Evolutionary conservation across 2,329 filamentous ascomycete species (phyloP).

Genomic region (Colletotrichum coccodes): DNA sequence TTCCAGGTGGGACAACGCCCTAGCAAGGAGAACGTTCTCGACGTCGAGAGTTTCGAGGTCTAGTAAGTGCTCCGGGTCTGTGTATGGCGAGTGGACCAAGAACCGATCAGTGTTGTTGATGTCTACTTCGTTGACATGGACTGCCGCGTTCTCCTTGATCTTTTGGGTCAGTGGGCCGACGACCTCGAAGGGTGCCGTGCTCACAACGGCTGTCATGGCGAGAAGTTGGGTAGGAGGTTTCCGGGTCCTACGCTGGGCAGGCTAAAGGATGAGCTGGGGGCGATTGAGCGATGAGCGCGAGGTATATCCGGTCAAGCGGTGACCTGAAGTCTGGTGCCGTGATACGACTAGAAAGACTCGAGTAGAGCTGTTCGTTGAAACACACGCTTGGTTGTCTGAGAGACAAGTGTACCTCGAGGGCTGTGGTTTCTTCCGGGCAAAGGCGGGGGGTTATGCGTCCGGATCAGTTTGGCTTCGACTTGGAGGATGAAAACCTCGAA

Average conservation of each 20-base stretch:
- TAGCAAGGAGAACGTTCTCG: slow-evolving; percentile 76
- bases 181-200: slow-evolving; percentile 19
- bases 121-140: slow-evolving; percentile 24
- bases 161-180: slow-evolving; percentile 15
- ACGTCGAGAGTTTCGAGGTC: slow-evolving; percentile 74
- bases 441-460: background rate
- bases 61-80: slow-evolving; percentile 75
- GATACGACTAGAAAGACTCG: background rate
- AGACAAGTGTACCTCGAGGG: too few relatives aligned
- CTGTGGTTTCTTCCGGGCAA: background rate
- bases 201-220: slow-evolving; percentile 17
- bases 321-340: background rate
- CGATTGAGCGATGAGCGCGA: background rate
- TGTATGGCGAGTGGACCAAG: slow-evolving; percentile 81
- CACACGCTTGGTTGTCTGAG: background rate
- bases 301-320: too few relatives aligned
- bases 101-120: slow-evolving; percentile 38
- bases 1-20: slow-evolving; percentile 73
- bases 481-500: background rate
- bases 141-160: slow-evolving; percentile 17
- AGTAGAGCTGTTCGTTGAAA: background rate
- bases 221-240: too few relatives aligned
- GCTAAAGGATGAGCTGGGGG: background rate
- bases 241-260: too few relatives aligned
- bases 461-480: background rate